phyloP scores from a whole-genome alignment of 2,329 filamentous ascomycete species.

The Ophiosphaerella narmari region DNA sequence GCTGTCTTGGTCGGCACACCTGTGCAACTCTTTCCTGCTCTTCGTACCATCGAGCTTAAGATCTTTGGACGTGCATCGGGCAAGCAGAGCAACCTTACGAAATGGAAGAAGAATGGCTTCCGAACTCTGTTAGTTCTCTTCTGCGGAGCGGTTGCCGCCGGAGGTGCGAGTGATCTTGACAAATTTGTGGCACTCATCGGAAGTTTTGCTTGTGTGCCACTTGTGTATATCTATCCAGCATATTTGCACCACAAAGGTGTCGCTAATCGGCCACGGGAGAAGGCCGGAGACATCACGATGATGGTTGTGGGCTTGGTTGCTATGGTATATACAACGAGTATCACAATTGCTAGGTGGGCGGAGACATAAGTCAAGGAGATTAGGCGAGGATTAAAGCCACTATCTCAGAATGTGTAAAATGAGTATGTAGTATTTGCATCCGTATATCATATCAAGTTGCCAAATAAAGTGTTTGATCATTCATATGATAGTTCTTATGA shows the following conservation, averaged over 20 bases:
- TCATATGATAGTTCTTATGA: too few relatives aligned
- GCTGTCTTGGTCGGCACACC: conserved; percentile 75
- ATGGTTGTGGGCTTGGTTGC: conserved; percentile 69
- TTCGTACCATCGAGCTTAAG: conserved; percentile 71
- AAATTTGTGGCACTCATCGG: conserved; percentile 77
- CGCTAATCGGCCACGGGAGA: conserved; percentile 61
- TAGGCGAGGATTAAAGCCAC: background rate
- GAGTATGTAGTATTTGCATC: background rate
- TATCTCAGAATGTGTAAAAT: background rate
- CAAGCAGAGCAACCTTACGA: conserved; percentile 66
- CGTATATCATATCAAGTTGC: background rate
- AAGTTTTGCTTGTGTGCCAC: conserved; percentile 72
- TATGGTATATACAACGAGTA: conserved; percentile 72
- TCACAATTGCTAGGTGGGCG: conserved; percentile 58
- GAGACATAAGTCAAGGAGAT: conserved; percentile 17
- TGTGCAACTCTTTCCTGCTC: conserved; percentile 74
- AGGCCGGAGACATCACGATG: conserved; percentile 64
- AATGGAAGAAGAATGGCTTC: conserved; percentile 78
- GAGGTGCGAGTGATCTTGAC: conserved; percentile 71
- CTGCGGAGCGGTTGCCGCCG: conserved; percentile 65
- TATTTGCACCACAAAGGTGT: conserved; percentile 71
- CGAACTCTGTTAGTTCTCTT: conserved; percentile 61
- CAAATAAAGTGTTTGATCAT: too few relatives aligned
- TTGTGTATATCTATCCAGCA: conserved; percentile 78
- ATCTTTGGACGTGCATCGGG: conserved; percentile 70